Evolutionary conservation across 1,284 basidiomycete genomes (phyloP), one percentile per base, ranked within the genome.

Genomic region (Tausonia pullulans): DNA sequence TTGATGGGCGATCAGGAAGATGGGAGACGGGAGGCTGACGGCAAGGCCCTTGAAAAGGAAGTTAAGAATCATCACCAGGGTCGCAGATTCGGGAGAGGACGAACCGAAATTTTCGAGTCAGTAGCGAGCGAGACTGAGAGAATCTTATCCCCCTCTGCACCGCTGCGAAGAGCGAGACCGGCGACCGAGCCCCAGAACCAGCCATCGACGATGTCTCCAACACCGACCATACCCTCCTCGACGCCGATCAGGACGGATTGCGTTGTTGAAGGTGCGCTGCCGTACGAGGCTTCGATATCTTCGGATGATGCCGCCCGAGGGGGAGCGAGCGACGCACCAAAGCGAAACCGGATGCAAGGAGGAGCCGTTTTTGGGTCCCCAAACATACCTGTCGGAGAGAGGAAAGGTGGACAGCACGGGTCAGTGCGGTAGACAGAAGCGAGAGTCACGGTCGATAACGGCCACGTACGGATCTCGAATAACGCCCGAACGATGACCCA

Each of bases 201-300:
- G 7, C 65, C 65, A 11, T 56, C 54, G 9, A 66, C 51, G 11
- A 60, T 53, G 50, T 66, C 65, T 7, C 56, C 50, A 39, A 66
- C 8, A 5, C 65, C 65, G 10, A 56, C 39, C 39, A 41, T 41
- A 16, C 59, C 55, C 14, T 61, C 60, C 8, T 14, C 16, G 4
- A 60, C 16, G n/a, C 56, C 60, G 14, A 52, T 43, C 14, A 39
- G 41, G 13, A 49, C 16, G 52, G 10, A 53, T n/a, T 16, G 16
- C 27, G 14, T 13, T 14, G 11, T 11, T 13, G 6, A 8, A 10
- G 8, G 44, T 46, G 3, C 9, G 13, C 16, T 16, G 27, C 27
- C 51, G 51, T 13, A 52, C 14, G 51, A 52, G 51, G 6, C 51
- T 13, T 57, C 27, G 6, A 8, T 58, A 4, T 14, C 14, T 44